A percentile compares a stretch with the other conserved stretches of the same genome.
These are phyloP conservation scores for Cercophora sp. DNA, from an alignment of 495 filamentous ascomycete genomes.

Conservation along the genomic window DNA sequence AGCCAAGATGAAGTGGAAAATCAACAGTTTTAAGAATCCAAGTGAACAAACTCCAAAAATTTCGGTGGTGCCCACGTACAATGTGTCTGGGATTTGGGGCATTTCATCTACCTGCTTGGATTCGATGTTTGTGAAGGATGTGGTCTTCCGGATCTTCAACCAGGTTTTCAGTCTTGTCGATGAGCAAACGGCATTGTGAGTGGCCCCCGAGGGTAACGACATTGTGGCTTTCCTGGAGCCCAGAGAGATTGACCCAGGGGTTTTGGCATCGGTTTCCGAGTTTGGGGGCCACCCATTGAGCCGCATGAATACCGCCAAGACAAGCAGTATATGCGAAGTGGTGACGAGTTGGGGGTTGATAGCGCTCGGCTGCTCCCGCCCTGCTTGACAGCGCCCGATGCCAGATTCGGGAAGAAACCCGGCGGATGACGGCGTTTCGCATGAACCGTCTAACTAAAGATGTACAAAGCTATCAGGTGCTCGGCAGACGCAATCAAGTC, in stretches of 20 bases:
- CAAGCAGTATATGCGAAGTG: not conserved
- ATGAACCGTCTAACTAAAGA: not conserved
- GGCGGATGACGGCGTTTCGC: not conserved
- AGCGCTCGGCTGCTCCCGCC: not conserved
- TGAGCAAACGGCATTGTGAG: not conserved
- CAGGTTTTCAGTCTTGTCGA: not conserved
- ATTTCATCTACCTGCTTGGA: not conserved
- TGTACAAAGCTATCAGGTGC: not conserved
- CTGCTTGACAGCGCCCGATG: too few relatives aligned
- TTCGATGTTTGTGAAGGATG: not conserved
- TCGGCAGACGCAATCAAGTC: not conserved
- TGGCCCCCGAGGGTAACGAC: not conserved
- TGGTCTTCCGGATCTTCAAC: not conserved
- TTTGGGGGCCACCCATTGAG: not conserved
- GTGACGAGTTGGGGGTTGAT: not conserved
- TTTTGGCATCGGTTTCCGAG: not conserved
- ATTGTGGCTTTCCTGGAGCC: not conserved
- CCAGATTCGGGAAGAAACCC: too few relatives aligned
- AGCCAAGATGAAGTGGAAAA: not conserved
- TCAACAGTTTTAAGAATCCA: not conserved
- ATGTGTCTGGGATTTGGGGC: not conserved
- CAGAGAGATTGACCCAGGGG: not conserved
- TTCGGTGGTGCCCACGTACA: not conserved
- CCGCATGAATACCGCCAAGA: conserved; percentile 3
- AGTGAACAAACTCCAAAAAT: not conserved